Evolutionary conservation across 2,329 filamentous ascomycete genomes (phyloP), one percentile per base, ranked within the genome.

Genomic region (Ceratocystis lukuohia): DNA sequence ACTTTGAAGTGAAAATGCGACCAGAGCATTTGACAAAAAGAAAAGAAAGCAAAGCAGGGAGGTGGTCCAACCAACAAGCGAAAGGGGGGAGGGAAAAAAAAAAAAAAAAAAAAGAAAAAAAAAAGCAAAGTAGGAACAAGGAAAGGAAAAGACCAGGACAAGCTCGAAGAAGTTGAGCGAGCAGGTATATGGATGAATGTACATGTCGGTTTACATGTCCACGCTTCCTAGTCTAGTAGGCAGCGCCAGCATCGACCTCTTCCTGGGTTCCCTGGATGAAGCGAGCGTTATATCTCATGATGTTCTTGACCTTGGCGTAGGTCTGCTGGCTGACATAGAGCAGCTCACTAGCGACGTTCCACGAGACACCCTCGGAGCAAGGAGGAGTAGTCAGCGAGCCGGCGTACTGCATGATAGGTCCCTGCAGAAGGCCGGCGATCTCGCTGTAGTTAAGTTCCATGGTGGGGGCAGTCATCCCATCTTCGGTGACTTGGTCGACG

Each of bases 321-420:
- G 79, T 81, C 3, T 73, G 73, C 17, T 81, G 76, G 69, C 77
- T 74, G 69, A 85, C 74, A 45, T 73, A 72, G 2, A 84, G 71
- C 46, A 79, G 77, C 66, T 80, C 70, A 68, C 76, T 74, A 69
- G 79, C 79, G 53, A 84, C 74, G 61, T 82, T 74, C 77, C 82
- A 85, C 8, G 73, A 75, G 25, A 86, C 75, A 30, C 79, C 79
- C 73, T 86, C 82, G 17, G 77, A 76, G 74, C 84, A 86, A 3
- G 84, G 84, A 22, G 84, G 84, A 0, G 83, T 86, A 50, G 84
- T 87, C 61, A 87, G 76, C 20, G 82, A 84, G 22, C 84, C 84
- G 12, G 74, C 72, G 75, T 86, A 87, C 30, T 59, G 65, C 48
- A 44, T 45, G 59, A 64, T 50, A 2, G 71, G 71, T 28, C 75